Conservation (phyloP, 2,329 filamentous ascomycete genomes). For the Corniculantispora saksenae region DNA sequence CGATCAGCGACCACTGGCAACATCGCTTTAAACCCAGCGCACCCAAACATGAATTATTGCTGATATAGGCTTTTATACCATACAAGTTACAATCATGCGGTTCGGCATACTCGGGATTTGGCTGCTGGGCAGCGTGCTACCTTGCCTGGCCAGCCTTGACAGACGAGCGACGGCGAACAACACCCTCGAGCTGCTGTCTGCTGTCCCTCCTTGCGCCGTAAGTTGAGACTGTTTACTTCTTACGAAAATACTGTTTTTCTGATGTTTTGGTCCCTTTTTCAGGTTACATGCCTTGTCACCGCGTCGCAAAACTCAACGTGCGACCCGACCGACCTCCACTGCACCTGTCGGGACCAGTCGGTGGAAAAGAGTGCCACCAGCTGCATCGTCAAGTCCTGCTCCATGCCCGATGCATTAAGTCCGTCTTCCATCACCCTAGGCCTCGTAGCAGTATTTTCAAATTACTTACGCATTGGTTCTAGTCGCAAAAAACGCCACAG, state of each 20-base stretch:
- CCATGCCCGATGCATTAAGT: neutral
- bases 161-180: neutral
- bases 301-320: slow-evolving; percentile 3
- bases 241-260: neutral
- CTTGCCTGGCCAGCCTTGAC: neutral
- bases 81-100: neutral
- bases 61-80: neutral
- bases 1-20: neutral
- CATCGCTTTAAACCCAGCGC: neutral
- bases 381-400: slow-evolving; percentile 6
- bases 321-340: neutral
- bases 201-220: slow-evolving; percentile 6
- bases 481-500: slow-evolving; percentile 25
- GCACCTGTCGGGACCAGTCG: neutral
- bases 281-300: neutral
- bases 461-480: neutral
- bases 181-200: neutral
- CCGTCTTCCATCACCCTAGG: neutral
- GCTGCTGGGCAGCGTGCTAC: neutral
- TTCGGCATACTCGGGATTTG: neutral
- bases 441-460: neutral
- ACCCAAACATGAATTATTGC: neutral
- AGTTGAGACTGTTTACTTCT: neutral
- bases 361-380: neutral
- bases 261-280: neutral